Conservation (phyloP, 225 moss, liverwort and hornwort genomes). For the Physcomitrellopsis africana region DNA sequence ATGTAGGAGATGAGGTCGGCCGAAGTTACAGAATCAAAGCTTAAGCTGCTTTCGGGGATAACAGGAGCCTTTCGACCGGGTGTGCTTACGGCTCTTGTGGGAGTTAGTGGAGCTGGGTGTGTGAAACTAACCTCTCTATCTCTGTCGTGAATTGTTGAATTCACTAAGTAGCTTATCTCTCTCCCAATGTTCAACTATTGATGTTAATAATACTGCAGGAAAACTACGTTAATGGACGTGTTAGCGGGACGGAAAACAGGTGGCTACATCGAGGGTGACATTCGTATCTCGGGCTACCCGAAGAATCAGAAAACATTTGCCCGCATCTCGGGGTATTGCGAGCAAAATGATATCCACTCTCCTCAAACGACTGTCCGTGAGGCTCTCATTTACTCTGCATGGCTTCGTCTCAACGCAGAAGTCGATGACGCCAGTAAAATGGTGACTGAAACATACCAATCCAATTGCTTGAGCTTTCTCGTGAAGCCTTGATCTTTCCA, state of each 20-base stretch:
- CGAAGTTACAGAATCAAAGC: slow-evolving; percentile 42
- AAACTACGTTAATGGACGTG: slow-evolving; percentile 84
- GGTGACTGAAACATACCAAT: slow-evolving; percentile 29
- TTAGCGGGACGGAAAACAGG: slow-evolving; percentile 76
- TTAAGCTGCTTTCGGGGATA: slow-evolving; percentile 42
- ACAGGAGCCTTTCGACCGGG: slow-evolving; percentile 54
- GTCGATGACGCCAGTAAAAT: slow-evolving; percentile 44
- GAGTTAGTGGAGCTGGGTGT: slow-evolving; percentile 61
- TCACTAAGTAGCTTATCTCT: neutral
- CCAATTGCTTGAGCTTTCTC: neutral
- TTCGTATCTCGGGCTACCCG: slow-evolving; percentile 68
- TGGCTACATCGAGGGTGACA: slow-evolving; percentile 73
- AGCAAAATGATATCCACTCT: slow-evolving; percentile 79
- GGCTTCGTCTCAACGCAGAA: slow-evolving; percentile 65
- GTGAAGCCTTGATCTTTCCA: neutral
- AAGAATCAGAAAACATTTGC: slow-evolving; percentile 71
- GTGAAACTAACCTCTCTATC: neutral
- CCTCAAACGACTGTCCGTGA: slow-evolving; percentile 72
- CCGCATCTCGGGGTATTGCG: slow-evolving; percentile 73
- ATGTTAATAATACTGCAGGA: slow-evolving; percentile 37
- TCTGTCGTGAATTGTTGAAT: neutral
- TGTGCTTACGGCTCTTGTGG: slow-evolving; percentile 56
- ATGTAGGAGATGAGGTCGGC: slow-evolving; percentile 57
- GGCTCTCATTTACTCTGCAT: slow-evolving; percentile 67
- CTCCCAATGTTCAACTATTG: no score